Evolutionary conservation across 352 stramenopile genomes (phyloP).

Genomic region (Phytophthora aleatoria): DNA sequence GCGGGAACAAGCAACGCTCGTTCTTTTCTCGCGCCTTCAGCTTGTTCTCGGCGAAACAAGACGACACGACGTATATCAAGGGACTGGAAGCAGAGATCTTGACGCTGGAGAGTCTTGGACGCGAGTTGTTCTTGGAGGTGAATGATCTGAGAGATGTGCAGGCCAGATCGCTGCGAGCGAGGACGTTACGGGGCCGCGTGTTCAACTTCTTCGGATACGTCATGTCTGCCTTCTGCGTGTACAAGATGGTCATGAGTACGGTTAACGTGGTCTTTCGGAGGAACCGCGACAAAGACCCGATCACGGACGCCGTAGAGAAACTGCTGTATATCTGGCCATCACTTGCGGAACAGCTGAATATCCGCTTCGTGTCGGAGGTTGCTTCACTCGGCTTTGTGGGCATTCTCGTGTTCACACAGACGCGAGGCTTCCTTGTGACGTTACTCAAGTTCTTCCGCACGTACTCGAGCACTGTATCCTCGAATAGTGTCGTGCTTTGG

Average conservation of each 20-base stretch:
- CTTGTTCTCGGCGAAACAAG: slow-evolving; percentile 36
- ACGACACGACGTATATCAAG: slow-evolving; percentile 63
- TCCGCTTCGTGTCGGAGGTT: slow-evolving; percentile 80
- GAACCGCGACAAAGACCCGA: slow-evolving; percentile 85
- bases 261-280: slow-evolving; percentile 80
- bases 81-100: slow-evolving; percentile 71
- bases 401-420: slow-evolving; percentile 86
- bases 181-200: slow-evolving; percentile 51
- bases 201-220: slow-evolving; percentile 85
- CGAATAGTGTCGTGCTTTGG: slow-evolving; percentile 84
- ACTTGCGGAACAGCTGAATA: slow-evolving; percentile 73
- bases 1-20: slow-evolving; percentile 20
- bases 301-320: slow-evolving; percentile 82
- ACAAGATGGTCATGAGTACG: slow-evolving; percentile 90
- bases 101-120: slow-evolving; percentile 75
- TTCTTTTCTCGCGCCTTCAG: slow-evolving; percentile 40
- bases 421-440: slow-evolving; percentile 76
- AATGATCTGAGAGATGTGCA: slow-evolving; percentile 80
- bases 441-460: slow-evolving; percentile 81
- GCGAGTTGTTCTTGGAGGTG: slow-evolving; percentile 85
- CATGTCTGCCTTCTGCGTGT: slow-evolving; percentile 80
- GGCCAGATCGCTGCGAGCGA: slow-evolving; percentile 52
- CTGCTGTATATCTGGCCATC: slow-evolving; percentile 85
- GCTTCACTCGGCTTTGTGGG: slow-evolving; percentile 79
- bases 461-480: slow-evolving; percentile 84